Conservation (phyloP, 1,139 yeast species). For the Kodamaea anthophila region DNA sequence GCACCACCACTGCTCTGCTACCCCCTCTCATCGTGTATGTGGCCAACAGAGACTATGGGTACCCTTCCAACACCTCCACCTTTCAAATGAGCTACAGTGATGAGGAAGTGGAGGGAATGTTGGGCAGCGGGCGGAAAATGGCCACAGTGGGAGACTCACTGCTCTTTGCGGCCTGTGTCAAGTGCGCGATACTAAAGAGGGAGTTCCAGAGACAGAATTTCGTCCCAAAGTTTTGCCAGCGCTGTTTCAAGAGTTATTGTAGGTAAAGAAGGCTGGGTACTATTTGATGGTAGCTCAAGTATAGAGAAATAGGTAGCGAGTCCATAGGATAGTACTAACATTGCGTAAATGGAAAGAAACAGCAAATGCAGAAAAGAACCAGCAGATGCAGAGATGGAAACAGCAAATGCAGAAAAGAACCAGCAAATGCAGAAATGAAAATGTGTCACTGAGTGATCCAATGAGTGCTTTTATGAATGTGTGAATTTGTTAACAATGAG, state of each 20-base stretch:
- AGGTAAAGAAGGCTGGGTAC: too few species aligned
- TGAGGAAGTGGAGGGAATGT: slow-evolving; percentile 38
- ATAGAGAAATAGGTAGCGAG: too few species aligned
- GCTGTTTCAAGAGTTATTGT: slow-evolving; percentile 20
- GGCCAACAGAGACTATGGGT: slow-evolving; percentile 39
- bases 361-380: too few species aligned
- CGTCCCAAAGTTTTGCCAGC: slow-evolving; percentile 15
- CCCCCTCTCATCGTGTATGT: slow-evolving; percentile 55
- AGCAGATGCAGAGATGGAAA: too few species aligned
- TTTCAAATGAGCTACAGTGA: slow-evolving; percentile 47
- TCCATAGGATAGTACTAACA: too few species aligned
- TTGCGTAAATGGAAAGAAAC: too few species aligned
- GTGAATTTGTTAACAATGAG: too few species aligned
- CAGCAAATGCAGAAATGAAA: too few species aligned
- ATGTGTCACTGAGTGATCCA: too few species aligned
- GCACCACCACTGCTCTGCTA: slow-evolving; percentile 10
- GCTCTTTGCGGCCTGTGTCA: slow-evolving; percentile 44
- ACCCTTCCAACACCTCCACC: slow-evolving; percentile 51
- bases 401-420: too few species aligned
- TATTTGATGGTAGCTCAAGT: too few species aligned
- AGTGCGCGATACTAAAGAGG: slow-evolving; percentile 55
- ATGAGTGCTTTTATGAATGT: too few species aligned
- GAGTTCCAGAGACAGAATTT: slow-evolving; percentile 36
- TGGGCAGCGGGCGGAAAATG: slow-evolving; percentile 46
- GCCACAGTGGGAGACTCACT: slow-evolving; percentile 43